Evolutionary conservation across 768 basidiomycete genomes (phyloP).

Genomic region (Multifurca ochricompacta): DNA sequence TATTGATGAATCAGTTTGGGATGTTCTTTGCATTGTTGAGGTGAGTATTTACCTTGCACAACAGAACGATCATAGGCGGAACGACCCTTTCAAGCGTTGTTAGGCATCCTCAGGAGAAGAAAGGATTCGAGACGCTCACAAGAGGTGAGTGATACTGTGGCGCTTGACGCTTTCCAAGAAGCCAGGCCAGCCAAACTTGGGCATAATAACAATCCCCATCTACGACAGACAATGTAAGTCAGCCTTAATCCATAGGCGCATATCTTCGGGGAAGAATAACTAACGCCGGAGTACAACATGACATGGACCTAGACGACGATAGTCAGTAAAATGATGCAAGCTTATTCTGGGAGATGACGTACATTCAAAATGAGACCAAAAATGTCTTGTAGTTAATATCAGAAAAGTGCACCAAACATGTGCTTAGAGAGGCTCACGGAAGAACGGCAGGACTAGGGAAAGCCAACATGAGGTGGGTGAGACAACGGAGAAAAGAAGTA

Average conservation of each 20-base stretch:
- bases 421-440: constrained; percentile 21
- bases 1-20: constrained; percentile 4
- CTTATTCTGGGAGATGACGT: not conserved
- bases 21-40: not conserved
- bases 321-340: not conserved
- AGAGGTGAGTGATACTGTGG: constrained; percentile 30
- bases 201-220: constrained; percentile 29
- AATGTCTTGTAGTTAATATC: constrained; percentile 36
- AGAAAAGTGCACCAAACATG: not conserved
- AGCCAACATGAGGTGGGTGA: constrained; percentile 1
- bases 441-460: constrained; percentile 24
- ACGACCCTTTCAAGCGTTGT: constrained; percentile 19
- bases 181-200: constrained; percentile 29
- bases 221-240: constrained; percentile 3
- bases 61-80: constrained; percentile 27
- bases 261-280: not conserved
- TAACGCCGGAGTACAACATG: constrained; percentile 25
- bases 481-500: not conserved
- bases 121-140: constrained; percentile 18
- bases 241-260: not conserved
- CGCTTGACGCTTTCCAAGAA: constrained; percentile 30
- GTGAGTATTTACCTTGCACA: constrained; percentile 26
- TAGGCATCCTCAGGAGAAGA: not conserved
- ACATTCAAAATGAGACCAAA: constrained; percentile 28
- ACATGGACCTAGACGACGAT: constrained; percentile 24